Evolutionary conservation across 148 eudicot genomes (phyloP), one percentile per base, ranked within the genome.

Genomic region (Hydrangea macrophylla): DNA sequence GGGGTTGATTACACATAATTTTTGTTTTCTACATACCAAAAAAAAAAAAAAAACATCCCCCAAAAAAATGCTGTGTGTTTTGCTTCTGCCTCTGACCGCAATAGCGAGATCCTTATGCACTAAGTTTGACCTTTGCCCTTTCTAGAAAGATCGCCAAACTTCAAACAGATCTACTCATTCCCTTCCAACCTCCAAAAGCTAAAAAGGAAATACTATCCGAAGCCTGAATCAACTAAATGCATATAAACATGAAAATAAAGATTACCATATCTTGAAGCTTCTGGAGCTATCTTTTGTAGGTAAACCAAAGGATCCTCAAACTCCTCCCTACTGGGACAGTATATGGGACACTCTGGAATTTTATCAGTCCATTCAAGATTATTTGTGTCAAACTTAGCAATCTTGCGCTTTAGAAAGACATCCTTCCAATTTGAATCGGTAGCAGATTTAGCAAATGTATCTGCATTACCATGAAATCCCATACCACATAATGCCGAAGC

Each of bases 221-320:
- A 58, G 2, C 9, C 31, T 0, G 25, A 18, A 31, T 58, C 11
- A 58, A 1, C 1, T 36, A 36, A 8, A 36, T 33, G 27, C 45
- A 35, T 9, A 35, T 32, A 24, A 62, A 23, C 63, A 71, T 59
- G 30, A 13, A 20, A 18, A n/a, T 64, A 23, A 23, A 44, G 28
- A 58, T 56, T 84, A 94, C 98, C 98, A 78, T 80, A 87, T 85
- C 76, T 90, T 31, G 98, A 94, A 62, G 97, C 97, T 74, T 90
- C 89, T 11, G 97, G 97, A 45, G 93, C 89, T 64, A 94, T 90
- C 81, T 76, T 90, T 74, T 88, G 92, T 81, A 94, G 61, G 82
- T 88, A 94, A 32, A 84, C 84, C 63, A 94, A 77, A 44, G 97
- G 98, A 80, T 94, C 98, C 69, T 86, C 89, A 80, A 94, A 94